Percentiles rank a stretch among this genome's conserved stretches.
phyloP scores from a whole-genome alignment of 164 flowering plant genomes.

The Kingdonia uniflora region DNA sequence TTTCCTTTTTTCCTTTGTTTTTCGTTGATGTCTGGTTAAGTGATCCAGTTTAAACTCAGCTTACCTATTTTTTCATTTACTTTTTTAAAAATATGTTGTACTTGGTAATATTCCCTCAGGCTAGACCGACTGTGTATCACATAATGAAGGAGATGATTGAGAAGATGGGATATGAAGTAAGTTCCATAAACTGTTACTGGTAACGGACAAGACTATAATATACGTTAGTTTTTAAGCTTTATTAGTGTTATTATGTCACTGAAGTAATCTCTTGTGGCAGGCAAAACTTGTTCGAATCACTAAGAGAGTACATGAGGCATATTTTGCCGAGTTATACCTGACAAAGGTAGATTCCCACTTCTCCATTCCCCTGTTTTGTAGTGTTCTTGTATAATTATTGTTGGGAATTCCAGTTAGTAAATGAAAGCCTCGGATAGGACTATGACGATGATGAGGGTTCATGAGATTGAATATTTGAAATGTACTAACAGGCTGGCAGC shows the following conservation, averaged over 20 bases:
- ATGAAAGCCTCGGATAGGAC: too few relatives aligned
- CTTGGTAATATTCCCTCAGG: slow-evolving; percentile 32
- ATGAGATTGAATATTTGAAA: neutral
- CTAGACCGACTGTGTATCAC: slow-evolving; percentile 91
- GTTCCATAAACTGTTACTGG: slow-evolving; percentile 7
- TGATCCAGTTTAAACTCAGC: too few relatives aligned
- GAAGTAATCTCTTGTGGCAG: slow-evolving; percentile 25
- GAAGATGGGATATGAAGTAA: slow-evolving; percentile 86
- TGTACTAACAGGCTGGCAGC: slow-evolving; percentile 43
- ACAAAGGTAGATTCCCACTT: slow-evolving; percentile 38
- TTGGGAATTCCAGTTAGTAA: too few relatives aligned
- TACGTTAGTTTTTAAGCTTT: too few relatives aligned
- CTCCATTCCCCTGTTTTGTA: neutral
- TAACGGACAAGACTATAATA: too few relatives aligned
- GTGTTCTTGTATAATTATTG: neutral
- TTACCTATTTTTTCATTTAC: neutral
- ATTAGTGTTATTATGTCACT: too few relatives aligned
- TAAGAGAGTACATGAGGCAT: slow-evolving; percentile 94
- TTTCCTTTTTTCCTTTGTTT: neutral
- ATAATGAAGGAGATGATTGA: slow-evolving; percentile 88
- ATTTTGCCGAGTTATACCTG: slow-evolving; percentile 83
- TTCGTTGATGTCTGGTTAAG: too few relatives aligned
- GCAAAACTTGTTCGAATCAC: slow-evolving; percentile 91
- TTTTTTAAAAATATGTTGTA: neutral
- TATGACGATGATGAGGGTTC: neutral